phyloP scores from a whole-genome alignment of 768 basidiomycete species.

The Boletus tomentosulus region DNA sequence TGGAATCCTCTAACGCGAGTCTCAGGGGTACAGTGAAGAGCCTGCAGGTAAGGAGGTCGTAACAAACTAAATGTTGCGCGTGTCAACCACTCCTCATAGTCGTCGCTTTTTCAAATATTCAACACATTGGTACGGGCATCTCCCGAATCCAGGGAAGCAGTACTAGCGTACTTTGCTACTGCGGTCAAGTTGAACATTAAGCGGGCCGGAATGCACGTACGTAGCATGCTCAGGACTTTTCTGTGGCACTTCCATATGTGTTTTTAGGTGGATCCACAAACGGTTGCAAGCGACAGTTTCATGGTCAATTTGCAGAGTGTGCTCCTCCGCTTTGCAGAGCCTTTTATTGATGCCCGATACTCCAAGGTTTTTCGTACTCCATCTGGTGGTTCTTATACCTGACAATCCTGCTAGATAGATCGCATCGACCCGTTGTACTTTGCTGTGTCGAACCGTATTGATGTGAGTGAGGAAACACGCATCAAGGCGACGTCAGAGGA shows the following conservation, averaged over 20 bases:
- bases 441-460: slow-evolving; percentile 64
- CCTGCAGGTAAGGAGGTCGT: slow-evolving; percentile 55
- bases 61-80: background rate
- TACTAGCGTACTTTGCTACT: slow-evolving; percentile 76
- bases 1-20: slow-evolving; percentile 81
- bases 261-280: slow-evolving; percentile 70
- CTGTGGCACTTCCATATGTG: background rate
- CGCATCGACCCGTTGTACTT: slow-evolving; percentile 85
- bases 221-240: background rate
- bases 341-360: slow-evolving; percentile 90
- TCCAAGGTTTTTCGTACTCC: slow-evolving; percentile 56
- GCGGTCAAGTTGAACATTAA: slow-evolving; percentile 74
- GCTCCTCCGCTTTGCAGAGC: slow-evolving; percentile 82
- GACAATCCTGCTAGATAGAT: slow-evolving; percentile 58
- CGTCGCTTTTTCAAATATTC: slow-evolving; percentile 81
- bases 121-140: slow-evolving; percentile 85
- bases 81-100: slow-evolving; percentile 25
- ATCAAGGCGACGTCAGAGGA: slow-evolving; percentile 92
- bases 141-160: slow-evolving; percentile 71
- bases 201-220: slow-evolving; percentile 86
- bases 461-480: slow-evolving; percentile 85
- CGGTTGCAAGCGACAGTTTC: slow-evolving; percentile 87
- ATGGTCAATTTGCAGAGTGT: slow-evolving; percentile 88
- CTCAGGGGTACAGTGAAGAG: slow-evolving; percentile 82
- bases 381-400: background rate